Conservation (phyloP, 1,284 basidiomycete genomes). For the Lentinula novae-zelandiae region DNA sequence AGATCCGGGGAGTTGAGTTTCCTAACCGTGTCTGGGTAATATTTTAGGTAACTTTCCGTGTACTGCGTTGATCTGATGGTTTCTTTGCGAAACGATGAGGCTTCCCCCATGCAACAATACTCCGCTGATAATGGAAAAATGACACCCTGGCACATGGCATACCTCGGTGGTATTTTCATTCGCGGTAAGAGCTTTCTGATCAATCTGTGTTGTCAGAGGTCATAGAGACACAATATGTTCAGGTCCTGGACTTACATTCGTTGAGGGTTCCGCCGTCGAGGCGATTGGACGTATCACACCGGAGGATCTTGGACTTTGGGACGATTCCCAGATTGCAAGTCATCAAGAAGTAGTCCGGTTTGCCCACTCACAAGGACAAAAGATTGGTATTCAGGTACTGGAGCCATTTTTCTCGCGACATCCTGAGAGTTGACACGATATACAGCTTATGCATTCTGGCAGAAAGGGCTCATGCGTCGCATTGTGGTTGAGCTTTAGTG, state of each 20-base stretch:
- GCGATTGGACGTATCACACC: slow-evolving; percentile 56
- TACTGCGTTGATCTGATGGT: neutral
- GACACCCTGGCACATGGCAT: slow-evolving; percentile 38
- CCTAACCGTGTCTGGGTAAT: slow-evolving; percentile 67
- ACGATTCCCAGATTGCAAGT: slow-evolving; percentile 66
- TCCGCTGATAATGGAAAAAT: slow-evolving; percentile 53
- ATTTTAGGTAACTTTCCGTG: neutral
- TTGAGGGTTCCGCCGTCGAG: slow-evolving; percentile 61
- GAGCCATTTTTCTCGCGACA: neutral
- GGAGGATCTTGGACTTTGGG: slow-evolving; percentile 66
- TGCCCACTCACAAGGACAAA: slow-evolving; percentile 70
- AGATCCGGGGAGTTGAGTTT: slow-evolving; percentile 61
- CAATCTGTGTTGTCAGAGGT: slow-evolving; percentile 38
- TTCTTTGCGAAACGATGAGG: slow-evolving; percentile 12
- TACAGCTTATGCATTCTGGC: slow-evolving; percentile 33
- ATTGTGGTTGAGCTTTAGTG: slow-evolving; percentile 49
- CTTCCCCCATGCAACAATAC: slow-evolving; percentile 63
- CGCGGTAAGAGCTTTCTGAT: slow-evolving; percentile 24
- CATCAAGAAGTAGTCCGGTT: slow-evolving; percentile 73
- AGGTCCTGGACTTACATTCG: slow-evolving; percentile 48
- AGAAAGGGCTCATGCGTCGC: slow-evolving; percentile 64
- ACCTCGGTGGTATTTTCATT: slow-evolving; percentile 23
- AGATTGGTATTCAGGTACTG: slow-evolving; percentile 81
- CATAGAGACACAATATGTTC: neutral
- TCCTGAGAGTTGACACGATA: slow-evolving; percentile 45